Base-by-base conservation (phyloP, 441 rosid genomes). In the Hypseocharis bilobata region DNA sequence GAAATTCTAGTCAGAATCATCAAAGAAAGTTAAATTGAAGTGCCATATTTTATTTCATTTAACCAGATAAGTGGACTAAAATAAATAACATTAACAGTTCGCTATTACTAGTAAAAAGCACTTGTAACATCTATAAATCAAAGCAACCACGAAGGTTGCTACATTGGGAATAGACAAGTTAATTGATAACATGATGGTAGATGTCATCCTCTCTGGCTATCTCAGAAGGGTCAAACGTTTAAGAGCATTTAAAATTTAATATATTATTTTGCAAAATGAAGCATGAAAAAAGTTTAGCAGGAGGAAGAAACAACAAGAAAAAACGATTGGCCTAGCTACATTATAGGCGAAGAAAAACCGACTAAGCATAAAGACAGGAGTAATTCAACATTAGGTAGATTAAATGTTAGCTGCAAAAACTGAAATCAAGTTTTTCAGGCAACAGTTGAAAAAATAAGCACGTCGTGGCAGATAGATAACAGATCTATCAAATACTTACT, bases 401-500 rank as follows among this genome's bases (percentile, higher is more conserved):
- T 20, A 5, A 49, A 20, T n/a, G n/a, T n/a, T n/a, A n/a, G n/a
- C n/a, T n/a, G n/a, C n/a, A 19, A 17, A 6, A 7, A 19, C 0
- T 8, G 23, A 17, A 4, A 11, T 7, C 42, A 49, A 17, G 19
- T 17, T 4, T 6, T 49, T 20, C 26, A 47, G 17, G 55, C 13
- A 20, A 19, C 19, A 17, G 55, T 49, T 17, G 55, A 49, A 49
- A 20, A 49, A 49, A 49, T 5, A 49, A 17, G 55, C 26, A 49
- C 19, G 6, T 25, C 55, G 8, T 13, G 19, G 6, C 22, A 49
- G 11, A 13, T 51, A 19, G 14, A 20, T 51, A 11, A 20, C 6
- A 51, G 56, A 22, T 23, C 25, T 60, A 28, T 47, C 17, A 36
- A 1, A 66, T 56, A 80, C 97, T 79, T 84, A 93, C 99, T 87